phyloP scores from a whole-genome alignment of 2,329 filamentous ascomycete species.

The Apiospora arundinis region DNA sequence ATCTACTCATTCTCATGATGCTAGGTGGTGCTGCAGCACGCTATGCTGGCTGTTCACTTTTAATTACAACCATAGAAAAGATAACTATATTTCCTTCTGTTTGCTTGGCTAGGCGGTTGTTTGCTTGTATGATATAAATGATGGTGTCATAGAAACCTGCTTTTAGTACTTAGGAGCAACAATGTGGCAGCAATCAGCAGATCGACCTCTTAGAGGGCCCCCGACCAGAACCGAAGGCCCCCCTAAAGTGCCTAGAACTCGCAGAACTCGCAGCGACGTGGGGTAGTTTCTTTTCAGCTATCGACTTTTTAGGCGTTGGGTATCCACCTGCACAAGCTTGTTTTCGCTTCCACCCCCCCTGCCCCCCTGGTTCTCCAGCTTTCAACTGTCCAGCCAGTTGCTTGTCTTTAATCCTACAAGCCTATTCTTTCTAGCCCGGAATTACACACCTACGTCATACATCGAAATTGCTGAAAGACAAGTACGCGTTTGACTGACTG shows the following conservation, averaged over 20 bases:
- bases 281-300: constrained; percentile 2
- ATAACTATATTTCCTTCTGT: background rate
- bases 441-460: constrained; percentile 30
- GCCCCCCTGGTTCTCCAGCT: constrained; percentile 15
- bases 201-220: background rate
- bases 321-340: constrained; percentile 4
- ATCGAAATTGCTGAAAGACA: constrained; percentile 21
- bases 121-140: constrained; percentile 3
- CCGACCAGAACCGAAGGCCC: background rate
- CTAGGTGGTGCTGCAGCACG: no score
- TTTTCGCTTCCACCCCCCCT: background rate
- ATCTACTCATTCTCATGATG: no score
- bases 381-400: background rate
- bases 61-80: no score
- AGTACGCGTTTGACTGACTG: constrained; percentile 4
- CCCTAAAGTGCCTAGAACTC: constrained; percentile 3
- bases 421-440: background rate
- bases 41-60: background rate
- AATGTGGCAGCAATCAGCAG: constrained; percentile 10
- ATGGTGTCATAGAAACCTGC: constrained; percentile 23
- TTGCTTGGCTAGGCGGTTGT: background rate
- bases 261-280: background rate
- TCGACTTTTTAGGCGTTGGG: background rate
- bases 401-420: background rate
- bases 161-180: background rate